A percentile compares a stretch with the other conserved stretches of the same genome.
Conservation (phyloP, 768 basidiomycete genomes). For the Filobasidium floriforme region DNA sequence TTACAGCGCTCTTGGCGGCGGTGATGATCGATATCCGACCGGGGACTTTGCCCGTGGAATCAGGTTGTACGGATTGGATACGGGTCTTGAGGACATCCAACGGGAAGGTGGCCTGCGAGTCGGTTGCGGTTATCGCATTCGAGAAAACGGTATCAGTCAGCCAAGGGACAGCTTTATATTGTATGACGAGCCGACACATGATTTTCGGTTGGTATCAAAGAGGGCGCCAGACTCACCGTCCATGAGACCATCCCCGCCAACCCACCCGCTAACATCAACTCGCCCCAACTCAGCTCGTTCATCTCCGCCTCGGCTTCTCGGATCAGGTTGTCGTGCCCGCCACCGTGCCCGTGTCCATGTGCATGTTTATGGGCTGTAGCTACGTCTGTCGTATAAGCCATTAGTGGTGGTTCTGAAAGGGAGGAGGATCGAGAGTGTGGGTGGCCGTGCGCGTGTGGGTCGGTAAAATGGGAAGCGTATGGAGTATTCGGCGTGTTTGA, state of each 20-base stretch:
- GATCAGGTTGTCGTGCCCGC: conserved; percentile 49
- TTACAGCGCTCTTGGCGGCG: conserved; percentile 35
- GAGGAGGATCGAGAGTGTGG: neutral
- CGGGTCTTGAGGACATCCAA: conserved; percentile 86
- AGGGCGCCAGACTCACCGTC: conserved; percentile 51
- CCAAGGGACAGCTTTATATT: too few species aligned
- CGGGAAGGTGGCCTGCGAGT: conserved; percentile 60
- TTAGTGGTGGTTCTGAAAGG: too few species aligned
- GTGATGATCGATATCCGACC: conserved; percentile 20
- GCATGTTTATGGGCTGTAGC: neutral
- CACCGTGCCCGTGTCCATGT: conserved; percentile 57
- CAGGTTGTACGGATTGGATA: conserved; percentile 52
- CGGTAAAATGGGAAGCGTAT: neutral
- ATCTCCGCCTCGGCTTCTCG: conserved; percentile 49
- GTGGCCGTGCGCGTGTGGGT: neutral
- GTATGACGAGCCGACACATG: too few species aligned
- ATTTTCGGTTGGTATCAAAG: too few species aligned
- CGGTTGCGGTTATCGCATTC: neutral
- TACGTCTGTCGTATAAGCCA: conserved; percentile 9
- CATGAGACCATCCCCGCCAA: conserved; percentile 70
- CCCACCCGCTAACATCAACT: conserved; percentile 65
- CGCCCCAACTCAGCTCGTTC: conserved; percentile 50
- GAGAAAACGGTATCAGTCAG: neutral
- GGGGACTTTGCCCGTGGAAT: neutral
- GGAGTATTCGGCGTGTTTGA: conserved; percentile 15